Evolutionary conservation across 176 grass and related monocot species (phyloP), one percentile per base, ranked within the genome.

Genomic region (Tillandsia leiboldiana): DNA sequence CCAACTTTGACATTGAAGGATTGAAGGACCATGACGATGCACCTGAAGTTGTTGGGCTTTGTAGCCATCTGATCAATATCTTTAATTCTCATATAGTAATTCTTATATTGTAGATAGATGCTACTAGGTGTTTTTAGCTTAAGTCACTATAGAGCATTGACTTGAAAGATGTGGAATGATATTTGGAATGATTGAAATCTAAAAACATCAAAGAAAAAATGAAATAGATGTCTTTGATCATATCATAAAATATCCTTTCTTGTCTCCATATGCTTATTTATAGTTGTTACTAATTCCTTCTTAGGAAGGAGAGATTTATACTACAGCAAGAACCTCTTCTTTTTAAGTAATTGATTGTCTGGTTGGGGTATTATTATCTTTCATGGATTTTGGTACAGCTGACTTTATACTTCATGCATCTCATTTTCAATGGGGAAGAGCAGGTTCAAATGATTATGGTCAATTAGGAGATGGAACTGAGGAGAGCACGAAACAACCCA

Each of bases 391-490:
- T 63, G 58, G 12, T 63, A 64, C 17, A 15, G 42, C 3, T 64
- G 33, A 49, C 14, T 42, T 3, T 42, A 42, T 42, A 42, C 33
- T 42, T 42, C 33, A 42, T 42, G 4, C 33, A 42, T 42, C 3
- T 42, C 4, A 42, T 42, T 42, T 42, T 5, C 33, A 42, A 42
- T 7, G 5, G 33, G 33, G 33, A 77, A 26, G 13, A 70, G 49
- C 69, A 97, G 93, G 93, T 76, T 83, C 86, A 18, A 97, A 92
- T 89, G 93, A 92, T 53, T 97, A 85, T 76, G 93, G 93, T 49
- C 88, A 97, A 79, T 75, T 97, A 81, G 93, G 93, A 83, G 89
- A 97, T 89, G 93, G 93, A 26, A 87, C 89, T 58, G 93, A 97
- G 71, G 81, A 92, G 50, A 90, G 81, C 51, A 69, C 79, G 28